A percentile compares a stretch with the other conserved stretches of the same genome.
Conservation (phyloP, 345 rosid species). For the Clausena lansium region DNA sequence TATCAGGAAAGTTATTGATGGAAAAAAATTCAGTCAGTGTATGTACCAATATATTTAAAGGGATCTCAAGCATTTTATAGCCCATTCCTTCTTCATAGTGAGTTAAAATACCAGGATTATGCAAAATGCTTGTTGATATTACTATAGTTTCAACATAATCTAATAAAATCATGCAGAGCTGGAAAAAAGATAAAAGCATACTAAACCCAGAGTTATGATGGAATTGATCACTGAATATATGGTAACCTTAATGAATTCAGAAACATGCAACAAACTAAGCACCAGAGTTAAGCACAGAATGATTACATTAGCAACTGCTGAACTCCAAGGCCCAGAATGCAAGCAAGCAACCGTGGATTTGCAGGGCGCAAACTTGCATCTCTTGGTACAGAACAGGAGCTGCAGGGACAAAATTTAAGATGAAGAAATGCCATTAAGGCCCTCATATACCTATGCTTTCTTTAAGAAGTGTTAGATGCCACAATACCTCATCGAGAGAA, state of each 20-base stretch:
- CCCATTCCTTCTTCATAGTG: background rate
- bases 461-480: no score
- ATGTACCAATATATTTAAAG: background rate
- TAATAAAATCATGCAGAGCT: no score
- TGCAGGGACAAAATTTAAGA: background rate
- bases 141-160: background rate
- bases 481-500: no score
- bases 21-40: no score
- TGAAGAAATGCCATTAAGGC: no score
- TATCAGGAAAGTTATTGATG: background rate
- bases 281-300: background rate
- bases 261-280: background rate
- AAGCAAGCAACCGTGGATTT: background rate
- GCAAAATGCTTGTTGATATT: background rate
- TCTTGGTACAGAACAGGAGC: slow-evolving; percentile 1
- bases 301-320: background rate
- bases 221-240: no score
- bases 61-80: background rate
- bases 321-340: slow-evolving; percentile 1
- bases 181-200: no score
- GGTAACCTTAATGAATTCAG: background rate
- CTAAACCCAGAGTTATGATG: no score
- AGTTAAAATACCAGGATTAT: background rate
- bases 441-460: no score
- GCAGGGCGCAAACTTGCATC: no score